Evolutionary conservation across 2,329 filamentous ascomycete species (phyloP), one percentile per base, ranked within the genome.

Genomic region (Scolecobasidium constrictum): DNA sequence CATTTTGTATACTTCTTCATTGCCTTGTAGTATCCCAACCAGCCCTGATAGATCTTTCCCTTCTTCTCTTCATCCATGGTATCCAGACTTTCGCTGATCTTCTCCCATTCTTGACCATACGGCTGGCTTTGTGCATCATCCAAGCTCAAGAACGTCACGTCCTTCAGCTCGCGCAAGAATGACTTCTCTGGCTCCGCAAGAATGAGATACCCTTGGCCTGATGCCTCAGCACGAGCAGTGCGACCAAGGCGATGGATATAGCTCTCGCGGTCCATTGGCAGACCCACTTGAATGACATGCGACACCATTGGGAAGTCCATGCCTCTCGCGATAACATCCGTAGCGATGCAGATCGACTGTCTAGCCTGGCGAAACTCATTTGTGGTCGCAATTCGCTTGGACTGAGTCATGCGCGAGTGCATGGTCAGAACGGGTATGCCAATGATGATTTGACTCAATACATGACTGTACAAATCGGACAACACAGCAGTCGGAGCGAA

Each of bases 271-370:
- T 90, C 96, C 47, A 96, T 66, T 21, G 88, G 92, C 66, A 95
- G 95, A 0, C 88, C 94, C 38, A 93, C 79, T 57, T 98, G 96
- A 56, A 96, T 78, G 42, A 98, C 92, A 21, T 94, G 66, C 67
- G 93, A 94, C 35, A 98, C 92, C 52, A 86, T 83, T 22, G 92
- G 92, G 45, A 98, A 96, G 65, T 98, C 92, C 43, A 96, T 67
- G 42, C 92, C 92, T 59, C 92, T 76, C 5, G 92, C 92, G 9
- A 92, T 92, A 20, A 98, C 92, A 67, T 98, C 92, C 0, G 92
- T 96, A 4, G 92, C 92, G 18, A 98, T 86, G 46, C 98, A 69
- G 15, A 96, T 75, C 1, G 83, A 83, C 4, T 86, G 87, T 18
- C 73, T 64, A 20, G 90, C 90, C 5, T 73, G 70, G 67, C 95